These are phyloP conservation scores for Magnaporthales sp. DNA, from an alignment of 2,329 filamentous ascomycete genomes.

Conservation along the genomic window DNA sequence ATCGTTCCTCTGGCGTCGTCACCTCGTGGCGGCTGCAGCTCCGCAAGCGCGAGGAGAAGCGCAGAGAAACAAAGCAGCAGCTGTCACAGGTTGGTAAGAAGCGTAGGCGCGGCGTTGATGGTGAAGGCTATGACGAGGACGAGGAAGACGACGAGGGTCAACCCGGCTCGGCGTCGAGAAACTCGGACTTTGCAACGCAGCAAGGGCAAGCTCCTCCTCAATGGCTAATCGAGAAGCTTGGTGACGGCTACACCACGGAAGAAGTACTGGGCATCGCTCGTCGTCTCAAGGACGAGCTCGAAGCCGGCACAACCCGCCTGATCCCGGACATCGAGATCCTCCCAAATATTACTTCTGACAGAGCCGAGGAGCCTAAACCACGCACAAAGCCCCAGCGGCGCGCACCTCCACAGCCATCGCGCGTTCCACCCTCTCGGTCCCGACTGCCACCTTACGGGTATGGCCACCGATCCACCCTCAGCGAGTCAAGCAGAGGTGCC, in stretches of 20 bases:
- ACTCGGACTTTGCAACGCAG: not conserved
- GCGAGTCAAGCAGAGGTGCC: constrained; percentile 16
- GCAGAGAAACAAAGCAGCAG: constrained; percentile 34
- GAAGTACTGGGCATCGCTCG: constrained; percentile 39
- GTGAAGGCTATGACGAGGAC: constrained; percentile 17
- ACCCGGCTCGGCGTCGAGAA: not conserved
- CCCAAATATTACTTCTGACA: constrained; percentile 39
- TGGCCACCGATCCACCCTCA: constrained; percentile 4
- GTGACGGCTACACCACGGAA: constrained; percentile 36
- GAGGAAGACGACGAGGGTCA: constrained; percentile 17
- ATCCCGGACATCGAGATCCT: constrained; percentile 53
- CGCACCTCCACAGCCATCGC: constrained; percentile 7
- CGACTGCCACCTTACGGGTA: not conserved
- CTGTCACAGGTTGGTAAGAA: constrained; percentile 17
- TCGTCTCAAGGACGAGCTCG: constrained; percentile 35
- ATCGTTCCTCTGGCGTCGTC: constrained; percentile 33
- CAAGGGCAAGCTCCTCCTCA: not conserved
- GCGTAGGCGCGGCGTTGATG: constrained; percentile 18
- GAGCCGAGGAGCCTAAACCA: constrained; percentile 15
- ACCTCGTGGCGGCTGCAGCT: constrained; percentile 53
- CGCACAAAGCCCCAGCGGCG: constrained; percentile 17
- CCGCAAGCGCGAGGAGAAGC: constrained; percentile 55
- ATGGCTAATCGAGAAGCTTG: constrained; percentile 10
- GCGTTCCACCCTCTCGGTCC: not conserved
- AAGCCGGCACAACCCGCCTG: constrained; percentile 29